phyloP scores from a whole-genome alignment of 371 early-diverging fungal species.

The Apophysomyces ossiformis region DNA sequence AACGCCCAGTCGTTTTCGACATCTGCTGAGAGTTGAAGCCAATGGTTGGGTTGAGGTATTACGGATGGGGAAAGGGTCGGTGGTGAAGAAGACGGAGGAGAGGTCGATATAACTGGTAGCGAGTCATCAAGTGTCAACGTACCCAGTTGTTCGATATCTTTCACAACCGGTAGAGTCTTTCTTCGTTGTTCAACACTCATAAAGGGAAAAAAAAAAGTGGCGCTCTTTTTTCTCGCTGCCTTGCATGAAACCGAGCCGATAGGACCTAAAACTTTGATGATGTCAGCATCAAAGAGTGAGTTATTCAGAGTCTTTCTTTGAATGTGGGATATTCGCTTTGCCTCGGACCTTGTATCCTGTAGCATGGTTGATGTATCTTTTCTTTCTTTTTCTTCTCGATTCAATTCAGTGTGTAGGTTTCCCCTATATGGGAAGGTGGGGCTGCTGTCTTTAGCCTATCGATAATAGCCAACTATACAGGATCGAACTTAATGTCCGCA shows the following conservation, averaged over 20 bases:
- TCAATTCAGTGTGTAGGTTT: constrained; percentile 1
- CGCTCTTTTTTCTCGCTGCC: background rate
- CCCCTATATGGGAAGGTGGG: constrained; percentile 2
- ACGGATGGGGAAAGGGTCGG: background rate
- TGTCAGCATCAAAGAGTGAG: background rate
- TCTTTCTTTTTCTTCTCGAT: background rate
- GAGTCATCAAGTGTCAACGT: constrained; percentile 7
- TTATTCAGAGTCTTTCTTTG: no score
- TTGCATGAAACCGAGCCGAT: no score
- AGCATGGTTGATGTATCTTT: background rate
- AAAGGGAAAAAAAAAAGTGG: constrained; percentile 8
- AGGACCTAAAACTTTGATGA: no score
- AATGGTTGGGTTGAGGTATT: constrained; percentile 2
- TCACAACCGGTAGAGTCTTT: constrained; percentile 19
- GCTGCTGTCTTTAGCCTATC: background rate
- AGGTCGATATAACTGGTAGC: background rate
- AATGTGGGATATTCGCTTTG: no score
- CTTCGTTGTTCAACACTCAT: constrained; percentile 11
- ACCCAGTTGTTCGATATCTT: constrained; percentile 7
- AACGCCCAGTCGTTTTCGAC: constrained; percentile 13
- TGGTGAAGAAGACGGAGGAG: constrained; percentile 5
- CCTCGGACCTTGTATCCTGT: background rate
- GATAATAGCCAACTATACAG: background rate
- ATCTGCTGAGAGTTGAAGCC: constrained; percentile 21
- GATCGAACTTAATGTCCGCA: constrained; percentile 4